phyloP scores from a whole-genome alignment of 768 basidiomycete genomes.

The Xerocomus potaroensis region DNA sequence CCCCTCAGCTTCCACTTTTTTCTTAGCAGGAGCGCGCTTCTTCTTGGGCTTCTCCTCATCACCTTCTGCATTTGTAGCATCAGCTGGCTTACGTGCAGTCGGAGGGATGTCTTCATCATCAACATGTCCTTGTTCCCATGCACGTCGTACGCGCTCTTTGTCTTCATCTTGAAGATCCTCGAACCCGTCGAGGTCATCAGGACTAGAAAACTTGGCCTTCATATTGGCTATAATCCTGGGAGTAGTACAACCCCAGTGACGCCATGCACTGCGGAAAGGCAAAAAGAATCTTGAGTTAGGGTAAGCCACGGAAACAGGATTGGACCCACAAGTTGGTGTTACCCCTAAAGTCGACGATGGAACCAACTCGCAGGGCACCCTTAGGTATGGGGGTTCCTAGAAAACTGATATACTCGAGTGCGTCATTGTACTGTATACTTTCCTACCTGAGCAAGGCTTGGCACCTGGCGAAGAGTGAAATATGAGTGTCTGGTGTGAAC shows the following conservation, averaged over 20 bases:
- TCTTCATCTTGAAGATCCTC: conserved; percentile 69
- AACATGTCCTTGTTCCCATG: conserved; percentile 75
- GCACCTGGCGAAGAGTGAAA: conserved; percentile 47
- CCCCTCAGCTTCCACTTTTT: conserved; percentile 30
- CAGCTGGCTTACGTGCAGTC: conserved; percentile 57
- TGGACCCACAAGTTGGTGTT: conserved; percentile 57
- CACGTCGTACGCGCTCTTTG: conserved; percentile 63
- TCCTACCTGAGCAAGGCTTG: conserved; percentile 69
- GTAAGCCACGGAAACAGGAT: conserved; percentile 1
- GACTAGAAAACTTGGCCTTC: conserved; percentile 53
- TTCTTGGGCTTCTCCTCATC: conserved; percentile 56
- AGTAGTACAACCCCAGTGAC: conserved; percentile 90
- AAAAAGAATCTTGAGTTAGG: neutral
- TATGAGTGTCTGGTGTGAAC: conserved; percentile 16
- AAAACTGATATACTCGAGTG: conserved; percentile 8
- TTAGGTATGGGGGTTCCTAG: conserved; percentile 70
- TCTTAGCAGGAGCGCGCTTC: conserved; percentile 37
- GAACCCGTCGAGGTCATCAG: conserved; percentile 80
- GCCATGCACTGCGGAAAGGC: conserved; percentile 56
- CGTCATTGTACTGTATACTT: neutral
- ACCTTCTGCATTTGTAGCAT: conserved; percentile 42
- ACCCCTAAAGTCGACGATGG: conserved; percentile 70
- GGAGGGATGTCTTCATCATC: conserved; percentile 82
- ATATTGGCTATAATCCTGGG: conserved; percentile 64
- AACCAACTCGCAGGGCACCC: conserved; percentile 68